phyloP scores from a whole-genome alignment of 2,329 filamentous ascomycete species.

The Hyphodiscus sp. region DNA sequence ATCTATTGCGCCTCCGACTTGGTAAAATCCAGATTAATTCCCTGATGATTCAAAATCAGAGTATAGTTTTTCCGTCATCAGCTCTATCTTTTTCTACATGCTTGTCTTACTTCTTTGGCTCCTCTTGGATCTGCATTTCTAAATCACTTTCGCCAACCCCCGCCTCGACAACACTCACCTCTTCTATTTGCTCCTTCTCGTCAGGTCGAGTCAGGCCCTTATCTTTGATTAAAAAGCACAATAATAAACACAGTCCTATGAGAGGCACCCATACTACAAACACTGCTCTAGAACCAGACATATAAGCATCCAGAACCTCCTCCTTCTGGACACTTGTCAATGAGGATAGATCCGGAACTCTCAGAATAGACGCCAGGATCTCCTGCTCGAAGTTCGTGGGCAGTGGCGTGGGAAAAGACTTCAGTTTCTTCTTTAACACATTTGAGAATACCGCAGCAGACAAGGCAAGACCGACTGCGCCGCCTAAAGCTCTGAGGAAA shows the following conservation, averaged over 20 bases:
- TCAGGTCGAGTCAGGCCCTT: constrained; percentile 36
- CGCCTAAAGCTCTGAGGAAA: constrained; percentile 54
- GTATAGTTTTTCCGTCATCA: too few species aligned
- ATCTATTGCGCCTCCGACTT: too few species aligned
- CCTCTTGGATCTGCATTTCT: constrained; percentile 7
- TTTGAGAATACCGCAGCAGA: constrained; percentile 44
- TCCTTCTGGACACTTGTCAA: constrained; percentile 21
- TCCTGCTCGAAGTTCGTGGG: constrained; percentile 11
- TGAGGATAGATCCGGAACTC: constrained; percentile 18
- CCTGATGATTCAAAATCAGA: too few species aligned
- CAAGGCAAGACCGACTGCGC: constrained; percentile 50
- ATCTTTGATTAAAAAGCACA: constrained; percentile 46
- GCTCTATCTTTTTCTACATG: background rate
- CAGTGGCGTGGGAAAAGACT: constrained; percentile 11
- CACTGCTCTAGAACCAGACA: constrained; percentile 45
- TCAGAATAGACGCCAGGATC: constrained; percentile 23
- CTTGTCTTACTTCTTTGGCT: background rate
- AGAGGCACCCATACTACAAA: constrained; percentile 52
- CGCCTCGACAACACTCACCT: constrained; percentile 3
- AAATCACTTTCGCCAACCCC: constrained; percentile 11
- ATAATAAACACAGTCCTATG: constrained; percentile 42
- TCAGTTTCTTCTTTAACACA: constrained; percentile 23
- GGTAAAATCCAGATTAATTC: too few species aligned
- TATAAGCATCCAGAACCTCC: constrained; percentile 44
- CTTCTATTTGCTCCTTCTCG: constrained; percentile 13